Conservation (phyloP, 2,329 filamentous ascomycete species). For the Diplodia scrobiculata region DNA sequence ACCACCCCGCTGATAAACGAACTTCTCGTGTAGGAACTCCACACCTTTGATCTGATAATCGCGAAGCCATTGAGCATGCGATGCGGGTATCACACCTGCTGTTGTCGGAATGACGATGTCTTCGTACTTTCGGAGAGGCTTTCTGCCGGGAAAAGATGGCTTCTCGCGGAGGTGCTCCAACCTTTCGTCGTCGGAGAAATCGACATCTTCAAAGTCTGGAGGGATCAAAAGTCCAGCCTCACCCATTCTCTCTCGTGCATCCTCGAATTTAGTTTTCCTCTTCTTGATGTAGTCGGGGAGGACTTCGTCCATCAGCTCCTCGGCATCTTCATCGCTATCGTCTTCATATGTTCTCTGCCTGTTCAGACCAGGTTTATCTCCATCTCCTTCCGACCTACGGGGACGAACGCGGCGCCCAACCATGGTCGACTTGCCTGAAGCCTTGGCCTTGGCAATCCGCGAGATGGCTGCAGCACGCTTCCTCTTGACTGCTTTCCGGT, state of each 20-base stretch:
- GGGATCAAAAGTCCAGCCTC: slow-evolving; percentile 73
- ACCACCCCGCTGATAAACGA: slow-evolving; percentile 87
- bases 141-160: slow-evolving; percentile 65
- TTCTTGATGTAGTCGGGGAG: slow-evolving; percentile 73
- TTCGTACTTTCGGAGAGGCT: slow-evolving; percentile 68
- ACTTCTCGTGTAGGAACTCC: slow-evolving; percentile 80
- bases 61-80: slow-evolving; percentile 87
- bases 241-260: slow-evolving; percentile 59
- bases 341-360: slow-evolving; percentile 34
- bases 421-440: slow-evolving; percentile 44
- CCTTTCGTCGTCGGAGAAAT: slow-evolving; percentile 71
- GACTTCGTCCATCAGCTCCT: slow-evolving; percentile 55
- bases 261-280: slow-evolving; percentile 70
- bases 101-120: slow-evolving; percentile 76
- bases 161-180: slow-evolving; percentile 66
- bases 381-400: slow-evolving; percentile 26
- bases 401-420: slow-evolving; percentile 42
- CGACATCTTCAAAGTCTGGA: slow-evolving; percentile 72
- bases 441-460: slow-evolving; percentile 50
- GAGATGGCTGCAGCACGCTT: slow-evolving; percentile 51
- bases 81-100: slow-evolving; percentile 77
- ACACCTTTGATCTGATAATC: slow-evolving; percentile 89
- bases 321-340: slow-evolving; percentile 49
- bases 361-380: background rate
- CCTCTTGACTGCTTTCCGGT: slow-evolving; percentile 58